Evolutionary conservation across 306 rosid genomes (phyloP).

Genomic region (Biancaea sappan): DNA sequence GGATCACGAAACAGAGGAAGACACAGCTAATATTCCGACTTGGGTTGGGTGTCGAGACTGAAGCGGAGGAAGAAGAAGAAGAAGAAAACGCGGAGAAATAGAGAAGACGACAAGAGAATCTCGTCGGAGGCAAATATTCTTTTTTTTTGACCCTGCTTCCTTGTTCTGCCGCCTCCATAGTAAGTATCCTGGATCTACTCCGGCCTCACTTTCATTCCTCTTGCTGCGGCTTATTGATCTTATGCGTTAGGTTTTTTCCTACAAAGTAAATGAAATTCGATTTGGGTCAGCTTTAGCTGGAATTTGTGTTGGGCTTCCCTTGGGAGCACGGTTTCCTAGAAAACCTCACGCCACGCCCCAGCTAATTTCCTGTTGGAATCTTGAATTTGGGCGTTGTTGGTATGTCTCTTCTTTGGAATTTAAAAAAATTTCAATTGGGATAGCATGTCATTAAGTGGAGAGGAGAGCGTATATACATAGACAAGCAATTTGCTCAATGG

Average conservation of each 20-base stretch:
- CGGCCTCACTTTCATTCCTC: neutral
- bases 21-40: neutral
- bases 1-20: neutral
- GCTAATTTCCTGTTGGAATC: neutral
- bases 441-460: neutral
- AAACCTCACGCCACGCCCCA: neutral
- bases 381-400: constrained; percentile 11
- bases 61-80: neutral
- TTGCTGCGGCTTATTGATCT: neutral
- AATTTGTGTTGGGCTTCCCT: neutral
- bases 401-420: neutral
- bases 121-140: neutral
- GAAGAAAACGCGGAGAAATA: neutral
- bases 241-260: neutral
- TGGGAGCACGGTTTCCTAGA: neutral
- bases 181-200: constrained; percentile 39
- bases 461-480: neutral
- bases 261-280: neutral
- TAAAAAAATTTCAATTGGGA: neutral
- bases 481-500: neutral
- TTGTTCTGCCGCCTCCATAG: constrained; percentile 22
- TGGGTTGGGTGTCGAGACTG: constrained; percentile 6
- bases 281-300: neutral
- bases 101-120: neutral
- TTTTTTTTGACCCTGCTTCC: neutral